Base-by-base conservation (phyloP, 129 eudicot species). In the Escallonia rubra region DNA sequence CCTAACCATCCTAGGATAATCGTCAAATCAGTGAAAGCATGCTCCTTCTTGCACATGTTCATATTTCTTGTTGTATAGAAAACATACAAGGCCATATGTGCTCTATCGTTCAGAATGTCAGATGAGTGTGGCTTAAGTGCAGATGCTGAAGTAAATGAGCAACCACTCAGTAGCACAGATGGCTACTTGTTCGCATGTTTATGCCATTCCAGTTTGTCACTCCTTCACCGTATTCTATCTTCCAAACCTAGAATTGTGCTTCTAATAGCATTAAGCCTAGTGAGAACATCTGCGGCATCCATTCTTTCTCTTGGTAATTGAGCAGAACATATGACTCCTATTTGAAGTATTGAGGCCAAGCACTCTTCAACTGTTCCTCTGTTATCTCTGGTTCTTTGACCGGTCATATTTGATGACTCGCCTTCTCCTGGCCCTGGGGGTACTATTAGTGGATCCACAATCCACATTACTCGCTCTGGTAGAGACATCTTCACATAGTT, bases 271-370 rank as follows among this genome's bases (percentile, higher is more conserved):
- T 41, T 44, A 42, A 63, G 14, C 54, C 15, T 41, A 45, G 5
- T 13, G 3, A 15, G n/a, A 63, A 63, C 67, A 14, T 44, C 67
- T 2, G 5, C 15, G 0, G 7, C 14, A 7, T 40, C 46, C 82
- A 73, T 68, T 65, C 77, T 55, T 3, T 77, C 79, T 62, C 44
- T 46, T 16, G 82, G 82, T 14, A 9, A 23, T 44, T 65, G 70
- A 10, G 60, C n/a, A 4, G 80, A 80, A 60, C 84, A 80, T 7
- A 66, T 6, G n/a, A 80, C 57, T 46, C 81, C 76, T 7, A 77
- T 52, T 60, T 41, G 71, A 23, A 70, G 15, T 11, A 77, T 49
- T 12, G 41, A 46, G 0, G 13, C 42, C 54, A 71, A 59, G 39
- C 76, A 77, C 7, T 64, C 57, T 57, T 63, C 43, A 46, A 52